Percentiles rank a stretch among this genome's conserved stretches.
These are phyloP conservation scores for Capillidium heterosporum DNA, from an alignment of 371 early-diverging fungal genomes.

Conservation along the genomic window DNA sequence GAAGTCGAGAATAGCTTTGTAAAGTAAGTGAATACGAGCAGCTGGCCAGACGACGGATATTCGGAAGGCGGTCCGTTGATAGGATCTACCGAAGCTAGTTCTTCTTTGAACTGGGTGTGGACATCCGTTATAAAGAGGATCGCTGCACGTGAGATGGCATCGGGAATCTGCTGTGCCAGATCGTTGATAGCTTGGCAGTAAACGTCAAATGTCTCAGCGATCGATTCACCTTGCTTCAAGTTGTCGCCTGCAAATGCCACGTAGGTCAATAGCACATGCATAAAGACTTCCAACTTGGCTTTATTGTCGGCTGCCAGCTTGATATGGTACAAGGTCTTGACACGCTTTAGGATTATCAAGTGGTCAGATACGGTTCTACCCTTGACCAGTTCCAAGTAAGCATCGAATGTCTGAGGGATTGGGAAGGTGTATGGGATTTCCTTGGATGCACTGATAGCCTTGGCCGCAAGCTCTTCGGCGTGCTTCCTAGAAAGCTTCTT, in stretches of 20 bases:
- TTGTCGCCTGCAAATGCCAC: conserved; percentile 23
- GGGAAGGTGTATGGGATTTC: conserved; percentile 71
- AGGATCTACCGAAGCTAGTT: conserved; percentile 11
- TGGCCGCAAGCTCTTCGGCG: conserved; percentile 3
- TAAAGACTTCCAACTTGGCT: conserved; percentile 37
- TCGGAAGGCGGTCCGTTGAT: background rate
- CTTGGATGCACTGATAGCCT: conserved; percentile 9
- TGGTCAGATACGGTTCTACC: conserved; percentile 37
- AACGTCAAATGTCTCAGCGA: conserved; percentile 26
- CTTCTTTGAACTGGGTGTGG: conserved; percentile 11
- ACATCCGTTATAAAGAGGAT: conserved; percentile 7
- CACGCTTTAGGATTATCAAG: conserved; percentile 48
- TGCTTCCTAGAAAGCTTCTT: conserved; percentile 9
- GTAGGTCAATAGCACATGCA: conserved; percentile 46
- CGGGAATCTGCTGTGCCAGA: conserved; percentile 27
- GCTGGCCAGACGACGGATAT: conserved; percentile 27
- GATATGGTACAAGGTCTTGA: conserved; percentile 62
- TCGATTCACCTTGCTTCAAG: conserved; percentile 14
- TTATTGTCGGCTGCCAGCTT: conserved; percentile 61
- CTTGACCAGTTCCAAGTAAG: conserved; percentile 34
- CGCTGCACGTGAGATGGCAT: conserved; percentile 14
- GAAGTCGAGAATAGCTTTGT: conserved; percentile 68
- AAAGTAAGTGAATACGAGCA: conserved; percentile 36
- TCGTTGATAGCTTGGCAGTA: conserved; percentile 30
- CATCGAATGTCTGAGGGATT: conserved; percentile 47